These are phyloP conservation scores for Cladosporium cucumerinum DNA, from an alignment of 2,329 filamentous ascomycete species.

Conservation along the genomic window DNA sequence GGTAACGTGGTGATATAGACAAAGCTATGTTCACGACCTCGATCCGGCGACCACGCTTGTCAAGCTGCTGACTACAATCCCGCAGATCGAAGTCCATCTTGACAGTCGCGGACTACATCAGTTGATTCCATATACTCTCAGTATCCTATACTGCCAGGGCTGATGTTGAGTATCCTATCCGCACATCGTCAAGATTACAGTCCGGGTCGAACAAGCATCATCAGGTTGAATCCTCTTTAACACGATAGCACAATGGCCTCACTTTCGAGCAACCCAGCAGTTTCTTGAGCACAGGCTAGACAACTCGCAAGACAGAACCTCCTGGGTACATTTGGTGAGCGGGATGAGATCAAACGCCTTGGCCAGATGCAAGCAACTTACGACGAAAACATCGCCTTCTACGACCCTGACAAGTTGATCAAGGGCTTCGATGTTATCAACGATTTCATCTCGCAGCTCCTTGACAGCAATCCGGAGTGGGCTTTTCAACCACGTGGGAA, in stretches of 20 bases:
- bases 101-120: neutral
- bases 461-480: neutral
- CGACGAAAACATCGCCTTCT: neutral
- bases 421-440: neutral
- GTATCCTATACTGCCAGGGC: neutral
- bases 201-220: neutral
- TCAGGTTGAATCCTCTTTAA: neutral
- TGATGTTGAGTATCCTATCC: neutral
- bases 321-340: neutral
- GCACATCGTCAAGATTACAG: neutral
- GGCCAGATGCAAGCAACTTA: neutral
- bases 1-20: too few relatives aligned
- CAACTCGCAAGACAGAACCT: neutral
- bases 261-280: neutral
- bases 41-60: neutral
- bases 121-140: neutral
- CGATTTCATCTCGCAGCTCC: neutral
- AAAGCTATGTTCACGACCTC: neutral
- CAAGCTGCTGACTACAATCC: neutral
- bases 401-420: neutral
- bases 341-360: neutral
- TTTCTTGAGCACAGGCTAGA: neutral
- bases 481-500: neutral
- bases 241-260: neutral
- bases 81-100: neutral